Conservation (phyloP, 495 filamentous ascomycete species). For the Penicillium parvum region DNA sequence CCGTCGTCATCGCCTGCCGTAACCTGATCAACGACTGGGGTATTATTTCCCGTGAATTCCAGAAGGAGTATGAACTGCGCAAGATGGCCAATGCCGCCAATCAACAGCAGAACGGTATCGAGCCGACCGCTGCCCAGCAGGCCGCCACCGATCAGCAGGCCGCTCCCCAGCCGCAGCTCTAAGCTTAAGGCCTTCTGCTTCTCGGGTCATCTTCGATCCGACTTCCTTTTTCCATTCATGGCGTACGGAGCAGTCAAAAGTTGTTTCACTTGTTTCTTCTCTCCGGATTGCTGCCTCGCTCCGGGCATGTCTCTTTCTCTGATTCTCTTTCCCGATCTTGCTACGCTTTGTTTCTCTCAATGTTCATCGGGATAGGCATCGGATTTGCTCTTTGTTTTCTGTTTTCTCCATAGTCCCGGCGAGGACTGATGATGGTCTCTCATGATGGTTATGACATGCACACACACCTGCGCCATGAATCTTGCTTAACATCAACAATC, state of each 20-base stretch:
- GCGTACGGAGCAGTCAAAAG: conserved; percentile 12
- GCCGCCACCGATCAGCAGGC: too few relatives aligned
- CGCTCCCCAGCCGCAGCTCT: too few relatives aligned
- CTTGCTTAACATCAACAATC: conserved; percentile 7
- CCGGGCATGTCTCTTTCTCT: too few relatives aligned
- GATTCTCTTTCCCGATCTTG: too few relatives aligned
- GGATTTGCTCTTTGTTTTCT: conserved; percentile 1
- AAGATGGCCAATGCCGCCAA: conserved; percentile 70
- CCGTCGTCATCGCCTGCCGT: conserved; percentile 71
- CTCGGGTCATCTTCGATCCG: background rate
- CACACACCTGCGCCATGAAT: conserved; percentile 1
- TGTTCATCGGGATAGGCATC: too few relatives aligned
- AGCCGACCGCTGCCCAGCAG: conserved; percentile 14
- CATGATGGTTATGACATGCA: conserved; percentile 5
- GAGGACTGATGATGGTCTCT: conserved; percentile 8
- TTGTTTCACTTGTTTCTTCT: conserved; percentile 8
- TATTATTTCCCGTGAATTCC: conserved; percentile 78
- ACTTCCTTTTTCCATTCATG: conserved; percentile 6
- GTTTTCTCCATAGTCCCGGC: conserved; percentile 8
- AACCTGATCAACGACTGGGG: conserved; percentile 73
- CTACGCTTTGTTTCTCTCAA: too few relatives aligned
- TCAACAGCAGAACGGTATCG: conserved; percentile 35
- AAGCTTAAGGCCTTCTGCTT: background rate
- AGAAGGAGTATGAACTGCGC: conserved; percentile 89
- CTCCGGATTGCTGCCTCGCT: too few relatives aligned